phyloP scores from a whole-genome alignment of 306 rosid species.

The Notholithocarpus densiflorus region DNA sequence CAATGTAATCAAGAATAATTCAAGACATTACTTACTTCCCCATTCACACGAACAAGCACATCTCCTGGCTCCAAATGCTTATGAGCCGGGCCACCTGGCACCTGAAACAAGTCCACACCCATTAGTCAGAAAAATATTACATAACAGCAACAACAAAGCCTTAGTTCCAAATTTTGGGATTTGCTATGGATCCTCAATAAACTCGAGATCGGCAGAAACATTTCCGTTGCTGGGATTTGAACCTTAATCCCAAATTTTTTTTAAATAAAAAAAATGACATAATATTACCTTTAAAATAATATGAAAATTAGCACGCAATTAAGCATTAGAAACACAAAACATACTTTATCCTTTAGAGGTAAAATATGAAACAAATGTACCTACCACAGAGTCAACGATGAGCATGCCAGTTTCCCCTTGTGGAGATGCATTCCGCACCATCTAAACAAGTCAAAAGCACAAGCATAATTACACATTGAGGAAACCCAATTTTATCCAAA shows the following conservation, averaged over 20 bases:
- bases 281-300: background rate
- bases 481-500: slow-evolving; percentile 10
- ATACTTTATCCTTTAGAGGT: background rate
- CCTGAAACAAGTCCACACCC: slow-evolving; percentile 55
- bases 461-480: slow-evolving; percentile 14
- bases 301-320: background rate
- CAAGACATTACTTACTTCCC: slow-evolving; percentile 64
- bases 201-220: too few relatives aligned
- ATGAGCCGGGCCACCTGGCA: slow-evolving; percentile 90
- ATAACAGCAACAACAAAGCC: too few relatives aligned
- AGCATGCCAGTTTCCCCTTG: slow-evolving; percentile 93
- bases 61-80: slow-evolving; percentile 93
- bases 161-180: too few relatives aligned
- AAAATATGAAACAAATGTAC: slow-evolving; percentile 20
- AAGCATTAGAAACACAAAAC: background rate
- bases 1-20: background rate
- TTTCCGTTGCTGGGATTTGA: too few relatives aligned
- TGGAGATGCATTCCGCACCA: slow-evolving; percentile 80
- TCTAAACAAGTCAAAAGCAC: slow-evolving; percentile 45
- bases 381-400: slow-evolving; percentile 91
- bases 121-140: slow-evolving; percentile 6
- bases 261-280: background rate
- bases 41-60: slow-evolving; percentile 88
- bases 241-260: too few relatives aligned
- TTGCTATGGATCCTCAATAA: too few relatives aligned